phyloP scores from a whole-genome alignment of 2,329 filamentous ascomycete genomes.

The Cladosporium sp. region DNA sequence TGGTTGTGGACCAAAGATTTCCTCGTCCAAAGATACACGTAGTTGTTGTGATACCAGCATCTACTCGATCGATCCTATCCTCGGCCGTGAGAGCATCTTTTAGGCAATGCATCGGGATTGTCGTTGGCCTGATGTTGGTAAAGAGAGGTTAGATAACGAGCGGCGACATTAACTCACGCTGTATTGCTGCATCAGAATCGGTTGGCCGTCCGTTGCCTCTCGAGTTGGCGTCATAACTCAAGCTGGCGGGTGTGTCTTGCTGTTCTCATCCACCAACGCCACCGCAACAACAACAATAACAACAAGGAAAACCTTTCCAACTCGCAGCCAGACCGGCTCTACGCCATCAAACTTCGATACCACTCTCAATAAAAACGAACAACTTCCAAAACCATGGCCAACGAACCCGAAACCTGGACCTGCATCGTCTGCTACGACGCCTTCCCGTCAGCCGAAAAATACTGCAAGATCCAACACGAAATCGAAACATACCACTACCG shows the following conservation, averaged over 20 bases:
- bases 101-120: too few relatives aligned
- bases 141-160: background rate
- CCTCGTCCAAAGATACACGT: too few relatives aligned
- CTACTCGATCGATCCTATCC: too few relatives aligned
- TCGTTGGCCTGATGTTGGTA: background rate
- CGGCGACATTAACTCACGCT: background rate
- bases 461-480: background rate
- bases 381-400: background rate
- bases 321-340: background rate
- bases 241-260: background rate
- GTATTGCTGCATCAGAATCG: background rate
- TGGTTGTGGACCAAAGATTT: too few relatives aligned
- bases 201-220: background rate
- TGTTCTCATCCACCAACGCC: background rate
- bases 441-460: background rate
- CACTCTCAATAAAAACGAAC: background rate
- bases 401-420: background rate
- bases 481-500: background rate
- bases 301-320: background rate
- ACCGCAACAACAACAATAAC: background rate
- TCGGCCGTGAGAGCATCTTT: too few relatives aligned
- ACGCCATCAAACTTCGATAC: background rate
- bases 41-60: too few relatives aligned
- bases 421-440: background rate
- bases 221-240: background rate